phyloP scores from a whole-genome alignment of 768 basidiomycete genomes.

The Lyophyllum shimeji region DNA sequence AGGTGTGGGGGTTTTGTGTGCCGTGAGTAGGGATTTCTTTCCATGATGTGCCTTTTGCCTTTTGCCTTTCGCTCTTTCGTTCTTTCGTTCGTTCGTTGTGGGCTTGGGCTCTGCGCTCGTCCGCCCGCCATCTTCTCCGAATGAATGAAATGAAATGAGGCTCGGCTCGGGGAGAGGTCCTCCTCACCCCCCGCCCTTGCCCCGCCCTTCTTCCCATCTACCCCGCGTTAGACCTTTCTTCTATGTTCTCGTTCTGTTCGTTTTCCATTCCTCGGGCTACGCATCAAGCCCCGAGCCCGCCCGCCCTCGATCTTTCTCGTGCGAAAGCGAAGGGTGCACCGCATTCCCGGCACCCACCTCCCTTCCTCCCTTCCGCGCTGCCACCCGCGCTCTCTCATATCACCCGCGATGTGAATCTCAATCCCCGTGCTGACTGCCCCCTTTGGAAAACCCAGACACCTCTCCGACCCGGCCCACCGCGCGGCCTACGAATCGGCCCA shows the following conservation, averaged over 20 bases:
- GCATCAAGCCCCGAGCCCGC: neutral
- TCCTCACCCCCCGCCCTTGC: too few relatives aligned
- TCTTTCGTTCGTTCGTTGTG: neutral
- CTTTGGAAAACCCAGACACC: conserved; percentile 42
- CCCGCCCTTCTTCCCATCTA: too few relatives aligned
- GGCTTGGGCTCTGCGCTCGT: too few relatives aligned
- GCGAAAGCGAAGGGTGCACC: neutral
- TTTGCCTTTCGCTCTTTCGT: neutral
- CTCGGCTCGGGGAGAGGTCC: too few relatives aligned
- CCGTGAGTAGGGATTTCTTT: conserved; percentile 48
- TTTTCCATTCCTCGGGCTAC: neutral
- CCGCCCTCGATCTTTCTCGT: neutral
- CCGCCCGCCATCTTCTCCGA: too few relatives aligned
- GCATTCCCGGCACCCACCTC: neutral
- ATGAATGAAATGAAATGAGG: too few relatives aligned
- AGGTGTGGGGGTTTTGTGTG: conserved; percentile 60
- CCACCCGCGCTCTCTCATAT: neutral
- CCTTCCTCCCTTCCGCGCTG: neutral
- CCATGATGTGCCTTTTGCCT: neutral
- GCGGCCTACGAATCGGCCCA: conserved; percentile 88
- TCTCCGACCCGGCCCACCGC: conserved; percentile 57
- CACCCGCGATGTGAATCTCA: too few relatives aligned
- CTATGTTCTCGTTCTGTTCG: neutral
- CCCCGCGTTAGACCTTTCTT: too few relatives aligned
- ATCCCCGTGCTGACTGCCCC: too few relatives aligned